Evolutionary conservation across 2,329 filamentous ascomycete species (phyloP).

Genomic region (Cladobotryum mycophilum): DNA sequence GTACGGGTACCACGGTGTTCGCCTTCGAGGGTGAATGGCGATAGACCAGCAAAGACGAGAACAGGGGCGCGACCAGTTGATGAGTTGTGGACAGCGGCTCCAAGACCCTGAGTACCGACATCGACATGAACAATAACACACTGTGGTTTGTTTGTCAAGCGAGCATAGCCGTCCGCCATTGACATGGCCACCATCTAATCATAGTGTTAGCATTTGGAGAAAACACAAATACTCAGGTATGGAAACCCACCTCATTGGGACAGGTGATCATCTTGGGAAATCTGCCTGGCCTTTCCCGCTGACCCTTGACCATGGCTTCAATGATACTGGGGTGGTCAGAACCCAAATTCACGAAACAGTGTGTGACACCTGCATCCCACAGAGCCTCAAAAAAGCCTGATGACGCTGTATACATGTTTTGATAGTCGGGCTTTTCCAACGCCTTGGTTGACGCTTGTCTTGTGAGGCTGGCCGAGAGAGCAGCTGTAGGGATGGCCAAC

Average conservation of each 20-base stretch:
- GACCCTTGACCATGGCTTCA: conserved; percentile 72
- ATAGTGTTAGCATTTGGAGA: background rate
- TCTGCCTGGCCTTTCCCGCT: conserved; percentile 55
- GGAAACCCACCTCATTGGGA: conserved; percentile 60
- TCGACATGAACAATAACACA: conserved; percentile 77
- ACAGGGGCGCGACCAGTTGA: conserved; percentile 68
- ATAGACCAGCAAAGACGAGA: conserved; percentile 71
- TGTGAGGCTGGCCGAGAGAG: conserved; percentile 1
- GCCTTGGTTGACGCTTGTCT: conserved; percentile 13
- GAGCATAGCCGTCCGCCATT: conserved; percentile 76
- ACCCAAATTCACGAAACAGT: conserved; percentile 61
- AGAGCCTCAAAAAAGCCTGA: conserved; percentile 79
- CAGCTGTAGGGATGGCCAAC: conserved; percentile 1
- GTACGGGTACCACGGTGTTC: conserved; percentile 72
- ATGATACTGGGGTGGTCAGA: conserved; percentile 71
- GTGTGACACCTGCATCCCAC: conserved; percentile 60
- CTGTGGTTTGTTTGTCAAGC: conserved; percentile 65
- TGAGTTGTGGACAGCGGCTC: conserved; percentile 73
- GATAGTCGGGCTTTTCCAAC: conserved; percentile 14
- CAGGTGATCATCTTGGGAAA: conserved; percentile 74
- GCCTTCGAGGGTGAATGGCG: conserved; percentile 70
- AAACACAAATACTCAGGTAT: background rate
- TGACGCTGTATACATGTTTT: conserved; percentile 62
- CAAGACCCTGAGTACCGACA: conserved; percentile 73
- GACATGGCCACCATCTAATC: conserved; percentile 74